Evolutionary conservation across 2,329 filamentous ascomycete species (phyloP), one percentile per base, ranked within the genome.

Genomic region (Seiridium unicorne): DNA sequence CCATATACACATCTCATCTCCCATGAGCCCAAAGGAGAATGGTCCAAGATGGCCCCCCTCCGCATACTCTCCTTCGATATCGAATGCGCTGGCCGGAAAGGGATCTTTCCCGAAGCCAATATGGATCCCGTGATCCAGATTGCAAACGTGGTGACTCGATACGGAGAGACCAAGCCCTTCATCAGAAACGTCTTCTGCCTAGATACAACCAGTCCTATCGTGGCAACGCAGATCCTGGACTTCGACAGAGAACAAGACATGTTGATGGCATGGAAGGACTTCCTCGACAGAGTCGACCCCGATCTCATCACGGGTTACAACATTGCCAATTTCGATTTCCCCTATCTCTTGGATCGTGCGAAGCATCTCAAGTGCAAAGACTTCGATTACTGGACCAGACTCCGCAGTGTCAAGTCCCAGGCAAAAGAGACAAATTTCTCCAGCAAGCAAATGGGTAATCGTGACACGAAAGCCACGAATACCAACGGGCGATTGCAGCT

Each of bases 271-370:
- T 99, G 95, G 95, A 89, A 91, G 69, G 84, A 96, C 61, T 99
- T 99, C 65, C 76, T 99, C 13, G 84, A 96, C 67, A 87, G 92
- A 68, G 92, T 95, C 1, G 95, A 99, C 66, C 94, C 95, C 0
- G 95, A 99, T 77, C 91, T 99, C 65, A 97, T 99, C 70, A 99
- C 96, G 59, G 95, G 95, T 51, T 99, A 99, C 87, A 99, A 99
- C 75, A 99, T 96, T 77, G 81, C 91, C 72, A 99, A 99, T 77
- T 99, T 99, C 76, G 95, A 99, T 79, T 98, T 99, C 65, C 94
- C 94, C 0, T 99, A 99, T 72, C 84, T 99, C 0, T 82, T 99
- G 9, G 91, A 97, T 59, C 87, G 95, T 51, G 95, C 93, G 8
- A 91, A 84, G 65, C 88, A 96, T 71, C 81, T 99, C 35, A 96